Evolutionary conservation across 2,329 filamentous ascomycete species (phyloP).

Genomic region (Fusarium brevicatenulatum): DNA sequence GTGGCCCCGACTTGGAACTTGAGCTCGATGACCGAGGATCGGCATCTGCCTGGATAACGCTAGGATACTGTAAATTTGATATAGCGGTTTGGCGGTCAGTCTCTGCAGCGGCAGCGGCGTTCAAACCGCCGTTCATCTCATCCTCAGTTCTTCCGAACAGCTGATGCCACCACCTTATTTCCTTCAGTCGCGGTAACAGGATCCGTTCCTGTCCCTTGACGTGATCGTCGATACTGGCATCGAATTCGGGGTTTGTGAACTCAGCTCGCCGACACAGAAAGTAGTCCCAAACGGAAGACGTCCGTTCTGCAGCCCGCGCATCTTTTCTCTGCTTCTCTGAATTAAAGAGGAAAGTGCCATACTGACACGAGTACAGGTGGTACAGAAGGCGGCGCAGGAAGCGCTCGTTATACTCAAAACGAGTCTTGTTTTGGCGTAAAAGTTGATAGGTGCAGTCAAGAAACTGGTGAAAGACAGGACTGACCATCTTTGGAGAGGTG

Average conservation of each 20-base stretch:
- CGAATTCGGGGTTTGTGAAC: constrained; percentile 85
- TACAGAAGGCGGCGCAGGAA: constrained; percentile 91
- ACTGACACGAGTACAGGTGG: constrained; percentile 95
- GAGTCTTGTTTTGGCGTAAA: constrained; percentile 82
- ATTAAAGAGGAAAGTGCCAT: constrained; percentile 96
- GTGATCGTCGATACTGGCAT: constrained; percentile 79
- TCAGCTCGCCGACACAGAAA: constrained; percentile 84
- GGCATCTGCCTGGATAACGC: constrained; percentile 42
- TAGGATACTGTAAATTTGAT: constrained; percentile 47
- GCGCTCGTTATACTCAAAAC: constrained; percentile 96
- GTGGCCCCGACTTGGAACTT: constrained; percentile 53
- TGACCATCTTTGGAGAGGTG: constrained; percentile 89
- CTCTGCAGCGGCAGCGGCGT: constrained; percentile 64
- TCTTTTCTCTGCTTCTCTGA: constrained; percentile 88
- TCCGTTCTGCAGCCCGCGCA: constrained; percentile 73
- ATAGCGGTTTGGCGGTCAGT: constrained; percentile 52
- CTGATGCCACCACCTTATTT: constrained; percentile 95
- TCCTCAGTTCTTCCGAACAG: constrained; percentile 85
- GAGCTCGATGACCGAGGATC: constrained; percentile 41
- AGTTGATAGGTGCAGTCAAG: constrained; percentile 94
- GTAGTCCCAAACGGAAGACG: constrained; percentile 94
- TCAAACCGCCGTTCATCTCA: constrained; percentile 86
- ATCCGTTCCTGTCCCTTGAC: constrained; percentile 83
- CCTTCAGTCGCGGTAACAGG: constrained; percentile 78
- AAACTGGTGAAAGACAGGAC: constrained; percentile 97